Conservation (phyloP, 805 yeast genomes). For the Metschnikowia drakensbergensis region DNA sequence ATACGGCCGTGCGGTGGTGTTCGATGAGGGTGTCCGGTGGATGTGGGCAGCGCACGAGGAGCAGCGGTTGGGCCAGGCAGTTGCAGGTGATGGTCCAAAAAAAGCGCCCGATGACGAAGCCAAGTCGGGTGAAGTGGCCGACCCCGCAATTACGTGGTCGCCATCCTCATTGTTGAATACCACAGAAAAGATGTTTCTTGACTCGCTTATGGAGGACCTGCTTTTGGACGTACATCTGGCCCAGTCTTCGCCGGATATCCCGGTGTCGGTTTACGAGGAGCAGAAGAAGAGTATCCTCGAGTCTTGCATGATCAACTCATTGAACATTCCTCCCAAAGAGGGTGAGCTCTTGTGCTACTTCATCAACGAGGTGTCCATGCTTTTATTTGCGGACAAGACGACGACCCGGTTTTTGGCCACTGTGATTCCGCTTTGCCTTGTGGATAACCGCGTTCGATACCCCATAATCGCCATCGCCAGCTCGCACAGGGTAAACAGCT, state of each 20-base stretch:
- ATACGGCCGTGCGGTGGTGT: background rate
- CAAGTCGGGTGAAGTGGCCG: too few species aligned
- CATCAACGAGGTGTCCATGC: conserved; percentile 21
- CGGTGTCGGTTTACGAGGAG: conserved; percentile 12
- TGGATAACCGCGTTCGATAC: conserved; percentile 17
- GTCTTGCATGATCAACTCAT: conserved; percentile 7
- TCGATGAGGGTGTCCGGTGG: background rate
- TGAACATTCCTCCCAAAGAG: conserved; percentile 10
- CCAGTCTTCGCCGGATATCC: background rate
- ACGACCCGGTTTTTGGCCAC: conserved; percentile 20
- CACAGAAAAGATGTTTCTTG: conserved; percentile 20
- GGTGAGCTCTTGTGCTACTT: conserved; percentile 19
- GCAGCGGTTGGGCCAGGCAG: background rate
- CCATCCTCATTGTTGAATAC: conserved; percentile 6
- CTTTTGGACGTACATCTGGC: background rate
- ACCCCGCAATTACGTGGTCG: background rate
- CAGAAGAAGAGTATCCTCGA: conserved; percentile 8
- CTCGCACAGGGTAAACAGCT: conserved; percentile 19
- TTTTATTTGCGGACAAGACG: conserved; percentile 23
- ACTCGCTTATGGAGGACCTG: conserved; percentile 8
- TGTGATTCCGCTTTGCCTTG: conserved; percentile 22
- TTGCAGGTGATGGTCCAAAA: background rate
- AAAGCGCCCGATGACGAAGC: background rate
- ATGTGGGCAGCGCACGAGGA: background rate
- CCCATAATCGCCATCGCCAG: conserved; percentile 26